A percentile compares a stretch with the other conserved stretches of the same genome.
Conservation (phyloP, 305 asterid species). For the Fraxinus latifolia region DNA sequence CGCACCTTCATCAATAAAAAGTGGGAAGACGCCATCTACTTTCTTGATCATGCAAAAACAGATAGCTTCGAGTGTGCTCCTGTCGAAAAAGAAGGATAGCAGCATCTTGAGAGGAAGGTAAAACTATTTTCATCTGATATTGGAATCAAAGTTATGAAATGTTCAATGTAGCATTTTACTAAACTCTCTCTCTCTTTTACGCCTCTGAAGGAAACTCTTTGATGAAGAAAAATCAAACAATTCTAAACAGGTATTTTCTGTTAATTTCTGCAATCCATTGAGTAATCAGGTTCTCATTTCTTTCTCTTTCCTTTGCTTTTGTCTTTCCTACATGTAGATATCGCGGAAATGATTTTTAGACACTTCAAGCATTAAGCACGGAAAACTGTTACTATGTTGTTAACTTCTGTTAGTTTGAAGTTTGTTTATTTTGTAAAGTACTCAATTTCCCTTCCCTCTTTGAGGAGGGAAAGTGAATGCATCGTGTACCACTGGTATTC, state of each 20-base stretch:
- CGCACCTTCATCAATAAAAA: conserved; percentile 36
- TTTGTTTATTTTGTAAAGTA: not conserved
- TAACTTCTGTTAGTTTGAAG: not conserved
- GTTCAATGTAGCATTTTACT: conserved; percentile 13
- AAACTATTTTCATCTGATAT: conserved; percentile 4
- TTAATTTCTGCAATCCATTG: not conserved
- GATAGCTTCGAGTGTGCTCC: conserved; percentile 22
- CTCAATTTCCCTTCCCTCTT: not conserved
- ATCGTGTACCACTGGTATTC: not conserved
- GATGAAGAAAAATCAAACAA: conserved; percentile 32
- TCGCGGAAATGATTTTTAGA: not conserved
- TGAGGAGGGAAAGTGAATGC: not conserved
- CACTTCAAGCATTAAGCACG: not conserved
- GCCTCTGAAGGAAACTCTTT: conserved; percentile 53
- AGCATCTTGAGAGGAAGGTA: conserved; percentile 64
- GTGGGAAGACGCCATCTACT: conserved; percentile 38
- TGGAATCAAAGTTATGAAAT: not conserved
- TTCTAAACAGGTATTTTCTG: conserved; percentile 44
- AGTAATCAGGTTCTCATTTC: not conserved
- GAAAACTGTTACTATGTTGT: not conserved
- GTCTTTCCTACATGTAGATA: not conserved
- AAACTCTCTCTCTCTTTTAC: conserved; percentile 9
- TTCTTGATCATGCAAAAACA: conserved; percentile 45
- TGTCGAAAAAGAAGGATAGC: conserved; percentile 35
- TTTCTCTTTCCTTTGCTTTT: not conserved